Evolutionary conservation across 2,329 filamentous ascomycete genomes (phyloP).

Genomic region (Paraconiothyrium sp.): DNA sequence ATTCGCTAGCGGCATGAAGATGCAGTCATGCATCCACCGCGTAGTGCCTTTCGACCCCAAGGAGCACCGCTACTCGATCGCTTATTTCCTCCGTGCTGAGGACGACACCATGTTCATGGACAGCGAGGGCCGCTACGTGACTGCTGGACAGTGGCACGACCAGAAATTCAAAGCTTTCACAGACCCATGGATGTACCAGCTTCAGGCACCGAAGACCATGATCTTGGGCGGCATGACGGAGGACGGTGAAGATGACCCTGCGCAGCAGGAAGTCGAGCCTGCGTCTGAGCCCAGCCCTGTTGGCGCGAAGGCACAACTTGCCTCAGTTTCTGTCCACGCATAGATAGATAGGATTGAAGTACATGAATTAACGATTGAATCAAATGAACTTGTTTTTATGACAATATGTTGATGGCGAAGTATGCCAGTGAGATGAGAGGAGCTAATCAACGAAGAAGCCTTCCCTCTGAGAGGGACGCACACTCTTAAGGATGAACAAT

Average conservation of each 20-base stretch:
- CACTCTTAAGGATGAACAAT: no score
- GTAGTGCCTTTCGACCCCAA: constrained; percentile 63
- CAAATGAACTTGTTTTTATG: background rate
- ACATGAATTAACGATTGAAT: background rate
- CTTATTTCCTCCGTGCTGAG: constrained; percentile 67
- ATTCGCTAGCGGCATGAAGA: constrained; percentile 62
- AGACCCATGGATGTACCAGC: constrained; percentile 33
- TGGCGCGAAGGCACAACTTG: constrained; percentile 20
- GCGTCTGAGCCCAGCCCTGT: constrained; percentile 17
- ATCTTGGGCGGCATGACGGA: constrained; percentile 42
- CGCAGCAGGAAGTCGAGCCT: constrained; percentile 16
- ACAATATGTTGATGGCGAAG: background rate
- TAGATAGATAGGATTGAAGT: constrained; percentile 20
- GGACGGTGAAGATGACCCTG: constrained; percentile 33
- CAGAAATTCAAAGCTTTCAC: constrained; percentile 46
- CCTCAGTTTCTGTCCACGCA: constrained; percentile 22
- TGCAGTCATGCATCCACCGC: constrained; percentile 67
- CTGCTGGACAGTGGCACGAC: constrained; percentile 54
- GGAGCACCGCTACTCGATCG: constrained; percentile 68
- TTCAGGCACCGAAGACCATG: constrained; percentile 35
- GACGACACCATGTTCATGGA: constrained; percentile 66
- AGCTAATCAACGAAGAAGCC: no score
- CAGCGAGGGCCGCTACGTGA: constrained; percentile 63
- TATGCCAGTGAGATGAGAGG: no score
- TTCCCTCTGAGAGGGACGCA: no score